Percentiles rank a stretch among this genome's conserved stretches.
Evolutionary conservation across 2,329 filamentous ascomycete genomes (phyloP).

Genomic region (Arthrobotrys sphaeroides): DNA sequence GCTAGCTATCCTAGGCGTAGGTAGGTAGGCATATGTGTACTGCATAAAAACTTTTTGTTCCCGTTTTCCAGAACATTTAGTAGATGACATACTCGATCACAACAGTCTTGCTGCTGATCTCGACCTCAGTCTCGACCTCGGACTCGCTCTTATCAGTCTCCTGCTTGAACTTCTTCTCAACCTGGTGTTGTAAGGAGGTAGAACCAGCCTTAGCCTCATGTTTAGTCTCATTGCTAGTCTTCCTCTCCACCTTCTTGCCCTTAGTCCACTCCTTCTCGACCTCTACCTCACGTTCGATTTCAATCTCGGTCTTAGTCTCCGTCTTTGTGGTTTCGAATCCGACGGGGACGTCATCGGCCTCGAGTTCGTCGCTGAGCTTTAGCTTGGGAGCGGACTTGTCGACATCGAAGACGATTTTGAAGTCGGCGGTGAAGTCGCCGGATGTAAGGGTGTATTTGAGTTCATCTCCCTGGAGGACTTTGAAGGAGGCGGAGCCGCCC

Average conservation of each 20-base stretch:
- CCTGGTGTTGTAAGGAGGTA: slow-evolving; percentile 9
- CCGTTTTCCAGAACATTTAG: background rate
- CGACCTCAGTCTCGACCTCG: slow-evolving; percentile 21
- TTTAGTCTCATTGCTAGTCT: slow-evolving; percentile 25
- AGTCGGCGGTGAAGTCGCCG: slow-evolving; percentile 26
- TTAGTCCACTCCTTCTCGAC: slow-evolving; percentile 45
- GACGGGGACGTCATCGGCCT: slow-evolving; percentile 25
- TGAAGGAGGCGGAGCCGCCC: slow-evolving; percentile 14
- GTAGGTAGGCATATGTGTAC: background rate
- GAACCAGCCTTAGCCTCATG: slow-evolving; percentile 20
- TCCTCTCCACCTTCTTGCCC: slow-evolving; percentile 43
- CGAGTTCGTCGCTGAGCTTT: slow-evolving; percentile 48
- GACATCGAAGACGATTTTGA: slow-evolving; percentile 41
- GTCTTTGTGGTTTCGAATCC: slow-evolving; percentile 33
- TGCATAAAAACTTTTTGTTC: background rate
- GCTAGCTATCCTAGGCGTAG: too few relatives aligned
- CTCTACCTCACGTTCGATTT: slow-evolving; percentile 20
- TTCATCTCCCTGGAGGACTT: slow-evolving; percentile 18
- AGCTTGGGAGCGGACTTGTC: slow-evolving; percentile 39
- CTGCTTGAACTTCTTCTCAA: slow-evolving; percentile 38
- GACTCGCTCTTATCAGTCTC: slow-evolving; percentile 32
- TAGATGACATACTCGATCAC: slow-evolving; percentile 14
- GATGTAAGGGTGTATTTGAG: slow-evolving; percentile 33
- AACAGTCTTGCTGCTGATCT: slow-evolving; percentile 33
- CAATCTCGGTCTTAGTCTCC: slow-evolving; percentile 33